A percentile compares a stretch with the other conserved stretches of the same genome.
Conservation (phyloP, 768 basidiomycete species). For the Tephrocybe rancida region DNA sequence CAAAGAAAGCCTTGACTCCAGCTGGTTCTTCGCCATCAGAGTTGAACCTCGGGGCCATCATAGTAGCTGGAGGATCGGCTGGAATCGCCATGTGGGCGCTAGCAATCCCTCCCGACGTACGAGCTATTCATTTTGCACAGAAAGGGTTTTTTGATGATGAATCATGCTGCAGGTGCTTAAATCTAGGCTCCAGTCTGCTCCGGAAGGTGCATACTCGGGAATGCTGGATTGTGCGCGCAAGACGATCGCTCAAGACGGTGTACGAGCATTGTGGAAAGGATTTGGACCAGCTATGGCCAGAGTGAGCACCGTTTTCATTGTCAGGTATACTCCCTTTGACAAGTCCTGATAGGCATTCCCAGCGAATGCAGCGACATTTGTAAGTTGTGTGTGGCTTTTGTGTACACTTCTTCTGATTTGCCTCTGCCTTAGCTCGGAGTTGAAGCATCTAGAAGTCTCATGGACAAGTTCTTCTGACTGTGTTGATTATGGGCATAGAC, state of each 20-base stretch:
- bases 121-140: conserved; percentile 26
- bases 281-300: conserved; percentile 97
- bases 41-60: conserved; percentile 83
- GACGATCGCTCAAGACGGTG: conserved; percentile 88
- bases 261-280: conserved; percentile 91
- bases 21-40: conserved; percentile 77
- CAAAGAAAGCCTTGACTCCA: conserved; percentile 86
- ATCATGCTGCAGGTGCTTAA: conserved; percentile 74
- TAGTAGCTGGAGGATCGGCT: conserved; percentile 91
- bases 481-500: not conserved
- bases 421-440: conserved; percentile 74
- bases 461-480: conserved; percentile 66
- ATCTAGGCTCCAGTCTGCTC: conserved; percentile 94
- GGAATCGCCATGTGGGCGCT: conserved; percentile 99
- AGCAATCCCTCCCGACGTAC: conserved; percentile 94
- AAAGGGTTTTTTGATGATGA: not conserved
- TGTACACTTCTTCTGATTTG: conserved; percentile 7
- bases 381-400: conserved; percentile 41
- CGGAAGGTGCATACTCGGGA: conserved; percentile 96
- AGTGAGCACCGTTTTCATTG: conserved; percentile 43
- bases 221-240: conserved; percentile 91
- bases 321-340: not conserved
- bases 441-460: conserved; percentile 81
- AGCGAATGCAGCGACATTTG: conserved; percentile 94
- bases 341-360: conserved; percentile 78